Evolutionary conservation across 768 basidiomycete genomes (phyloP).

Genomic region (Tricholoma sp.): DNA sequence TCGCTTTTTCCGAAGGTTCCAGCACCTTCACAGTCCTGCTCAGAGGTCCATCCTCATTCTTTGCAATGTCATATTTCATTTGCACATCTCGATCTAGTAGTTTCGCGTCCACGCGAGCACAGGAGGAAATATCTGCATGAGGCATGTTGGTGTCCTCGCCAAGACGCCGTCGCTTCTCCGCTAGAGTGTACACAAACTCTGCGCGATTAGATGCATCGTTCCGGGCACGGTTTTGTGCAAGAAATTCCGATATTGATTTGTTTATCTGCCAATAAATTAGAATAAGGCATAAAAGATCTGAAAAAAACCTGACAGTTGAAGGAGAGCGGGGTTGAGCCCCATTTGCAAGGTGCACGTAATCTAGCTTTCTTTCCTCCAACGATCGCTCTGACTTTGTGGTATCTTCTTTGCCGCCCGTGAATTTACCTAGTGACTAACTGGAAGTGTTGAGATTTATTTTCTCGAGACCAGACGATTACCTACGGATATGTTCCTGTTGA

Average conservation of each 20-base stretch:
- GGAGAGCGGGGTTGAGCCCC: constrained; percentile 46
- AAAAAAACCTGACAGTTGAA: constrained; percentile 45
- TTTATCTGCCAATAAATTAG: constrained; percentile 43
- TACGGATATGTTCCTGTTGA: constrained; percentile 50
- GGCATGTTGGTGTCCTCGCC: constrained; percentile 22
- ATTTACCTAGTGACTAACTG: constrained; percentile 20
- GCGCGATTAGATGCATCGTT: constrained; percentile 74
- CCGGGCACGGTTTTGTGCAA: constrained; percentile 63
- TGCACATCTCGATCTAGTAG: constrained; percentile 67
- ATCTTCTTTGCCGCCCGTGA: constrained; percentile 8
- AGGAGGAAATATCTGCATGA: constrained; percentile 37
- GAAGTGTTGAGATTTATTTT: constrained; percentile 2
- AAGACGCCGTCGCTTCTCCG: constrained; percentile 47
- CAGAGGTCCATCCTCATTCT: constrained; percentile 75
- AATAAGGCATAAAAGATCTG: constrained; percentile 6
- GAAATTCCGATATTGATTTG: constrained; percentile 65
- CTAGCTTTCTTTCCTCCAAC: constrained; percentile 66
- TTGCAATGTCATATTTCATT: constrained; percentile 86
- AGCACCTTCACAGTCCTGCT: constrained; percentile 46
- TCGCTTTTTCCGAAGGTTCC: constrained; percentile 8
- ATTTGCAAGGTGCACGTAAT: constrained; percentile 49
- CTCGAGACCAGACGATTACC: constrained; percentile 14
- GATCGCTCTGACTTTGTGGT: constrained; percentile 15
- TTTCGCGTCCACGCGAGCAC: constrained; percentile 72
- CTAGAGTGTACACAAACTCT: constrained; percentile 62